Evolutionary conservation across 192 early-diverging fungal species (phyloP).

Genomic region (Anaeromyces robustus): DNA sequence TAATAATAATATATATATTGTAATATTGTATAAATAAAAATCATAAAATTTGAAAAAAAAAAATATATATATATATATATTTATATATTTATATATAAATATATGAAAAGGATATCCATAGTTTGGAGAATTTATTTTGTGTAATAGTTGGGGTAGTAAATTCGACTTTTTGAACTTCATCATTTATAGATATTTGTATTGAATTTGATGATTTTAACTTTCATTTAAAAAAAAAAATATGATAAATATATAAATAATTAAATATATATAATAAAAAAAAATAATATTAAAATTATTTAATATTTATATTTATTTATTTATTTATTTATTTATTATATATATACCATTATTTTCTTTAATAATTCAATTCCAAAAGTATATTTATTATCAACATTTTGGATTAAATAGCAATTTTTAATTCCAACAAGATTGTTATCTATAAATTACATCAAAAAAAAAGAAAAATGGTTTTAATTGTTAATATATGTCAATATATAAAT

Average conservation of each 20-base stretch:
- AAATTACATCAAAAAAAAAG: too few species aligned
- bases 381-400: conserved; percentile 1
- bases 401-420: not conserved
- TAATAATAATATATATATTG: too few species aligned
- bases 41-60: too few species aligned
- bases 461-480: too few species aligned
- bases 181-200: not conserved
- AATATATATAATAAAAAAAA: conserved; percentile 10
- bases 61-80: too few species aligned
- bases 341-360: conserved; percentile 2
- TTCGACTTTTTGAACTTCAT: not conserved
- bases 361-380: not conserved
- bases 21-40: too few species aligned
- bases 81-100: not conserved
- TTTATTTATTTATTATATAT: not conserved
- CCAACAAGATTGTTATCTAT: not conserved
- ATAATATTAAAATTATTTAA: not conserved
- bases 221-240: too few species aligned
- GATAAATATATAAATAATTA: too few species aligned
- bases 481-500: too few species aligned
- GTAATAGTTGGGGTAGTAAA: not conserved
- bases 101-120: not conserved
- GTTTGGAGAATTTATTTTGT: not conserved
- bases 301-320: too few species aligned
- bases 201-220: not conserved